phyloP scores from a whole-genome alignment of 176 grass and related monocot genomes.

The Cocos nucifera region DNA sequence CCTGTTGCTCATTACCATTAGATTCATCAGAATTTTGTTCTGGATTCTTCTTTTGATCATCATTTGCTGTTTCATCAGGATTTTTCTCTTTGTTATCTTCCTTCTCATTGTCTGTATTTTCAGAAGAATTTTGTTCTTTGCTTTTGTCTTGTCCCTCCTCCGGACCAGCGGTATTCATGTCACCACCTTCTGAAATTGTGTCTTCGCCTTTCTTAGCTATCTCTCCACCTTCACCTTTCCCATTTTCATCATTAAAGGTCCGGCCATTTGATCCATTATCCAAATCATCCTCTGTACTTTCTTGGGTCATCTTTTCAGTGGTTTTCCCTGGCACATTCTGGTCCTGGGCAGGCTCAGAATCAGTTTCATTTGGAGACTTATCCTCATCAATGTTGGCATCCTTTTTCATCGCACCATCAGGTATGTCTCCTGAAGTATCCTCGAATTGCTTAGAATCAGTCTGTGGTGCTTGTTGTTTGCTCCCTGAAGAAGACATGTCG shows the following conservation, averaged over 20 bases:
- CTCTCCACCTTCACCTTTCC: conserved; percentile 54
- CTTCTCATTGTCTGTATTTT: not conserved
- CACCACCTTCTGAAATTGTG: too few relatives aligned
- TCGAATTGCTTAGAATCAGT: conserved; percentile 18
- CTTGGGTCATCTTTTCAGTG: conserved; percentile 25
- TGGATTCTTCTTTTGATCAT: conserved; percentile 9
- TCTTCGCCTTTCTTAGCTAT: conserved; percentile 44
- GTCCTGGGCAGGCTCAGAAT: conserved; percentile 20
- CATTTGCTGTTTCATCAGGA: conserved; percentile 2
- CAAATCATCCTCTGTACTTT: conserved; percentile 4
- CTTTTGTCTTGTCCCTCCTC: conserved; percentile 30
- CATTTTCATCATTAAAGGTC: conserved; percentile 69
- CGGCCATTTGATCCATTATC: conserved; percentile 22
- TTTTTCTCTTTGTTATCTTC: not conserved
- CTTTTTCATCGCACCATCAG: conserved; percentile 43
- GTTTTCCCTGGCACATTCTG: conserved; percentile 8
- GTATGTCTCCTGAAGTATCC: conserved; percentile 53
- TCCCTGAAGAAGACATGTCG: conserved; percentile 22
- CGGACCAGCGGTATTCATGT: too few relatives aligned
- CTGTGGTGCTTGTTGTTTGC: conserved; percentile 11
- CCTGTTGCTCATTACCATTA: conserved; percentile 10
- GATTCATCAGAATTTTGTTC: conserved; percentile 9
- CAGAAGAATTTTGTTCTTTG: conserved; percentile 11
- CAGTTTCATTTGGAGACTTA: conserved; percentile 10
- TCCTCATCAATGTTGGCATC: conserved; percentile 34